Percentiles rank a stretch among this genome's conserved stretches.
phyloP scores from a whole-genome alignment of 75 land plant species.

The Adiantum capillusveneris region DNA sequence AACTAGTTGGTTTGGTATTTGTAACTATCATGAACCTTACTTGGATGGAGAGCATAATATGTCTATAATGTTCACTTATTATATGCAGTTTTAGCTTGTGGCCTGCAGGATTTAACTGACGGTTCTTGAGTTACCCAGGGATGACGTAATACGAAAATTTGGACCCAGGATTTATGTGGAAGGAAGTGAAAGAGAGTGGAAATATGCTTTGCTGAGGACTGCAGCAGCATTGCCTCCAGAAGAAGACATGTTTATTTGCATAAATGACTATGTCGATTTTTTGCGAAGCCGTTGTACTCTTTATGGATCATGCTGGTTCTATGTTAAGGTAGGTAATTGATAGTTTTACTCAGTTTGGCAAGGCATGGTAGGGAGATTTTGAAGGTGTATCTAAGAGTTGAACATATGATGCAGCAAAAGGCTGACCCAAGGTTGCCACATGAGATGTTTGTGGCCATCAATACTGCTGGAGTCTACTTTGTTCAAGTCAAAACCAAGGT shows the following conservation, averaged over 20 bases:
- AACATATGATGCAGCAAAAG: constrained; percentile 20
- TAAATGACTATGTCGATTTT: constrained; percentile 23
- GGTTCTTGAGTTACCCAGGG: no score
- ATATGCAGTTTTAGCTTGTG: no score
- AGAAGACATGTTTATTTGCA: constrained; percentile 10
- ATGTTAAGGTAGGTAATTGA: constrained; percentile 20
- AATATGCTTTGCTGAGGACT: constrained; percentile 18
- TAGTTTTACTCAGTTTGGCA: neutral
- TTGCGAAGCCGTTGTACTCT: constrained; percentile 23
- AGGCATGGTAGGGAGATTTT: no score
- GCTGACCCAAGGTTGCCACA: constrained; percentile 16
- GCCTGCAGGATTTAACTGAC: no score
- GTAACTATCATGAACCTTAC: no score
- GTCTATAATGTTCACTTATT: no score
- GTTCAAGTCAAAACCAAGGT: constrained; percentile 23
- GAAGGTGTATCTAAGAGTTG: neutral
- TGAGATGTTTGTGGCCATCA: constrained; percentile 24
- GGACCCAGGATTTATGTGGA: constrained; percentile 20
- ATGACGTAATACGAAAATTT: constrained; percentile 15
- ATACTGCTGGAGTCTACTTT: constrained; percentile 26
- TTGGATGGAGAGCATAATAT: no score
- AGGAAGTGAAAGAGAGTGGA: constrained; percentile 25
- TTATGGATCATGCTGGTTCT: constrained; percentile 30
- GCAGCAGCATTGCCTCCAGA: constrained; percentile 20
- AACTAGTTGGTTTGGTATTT: no score